Evolutionary conservation across 345 rosid genomes (phyloP).

Genomic region (Salix udensis): DNA sequence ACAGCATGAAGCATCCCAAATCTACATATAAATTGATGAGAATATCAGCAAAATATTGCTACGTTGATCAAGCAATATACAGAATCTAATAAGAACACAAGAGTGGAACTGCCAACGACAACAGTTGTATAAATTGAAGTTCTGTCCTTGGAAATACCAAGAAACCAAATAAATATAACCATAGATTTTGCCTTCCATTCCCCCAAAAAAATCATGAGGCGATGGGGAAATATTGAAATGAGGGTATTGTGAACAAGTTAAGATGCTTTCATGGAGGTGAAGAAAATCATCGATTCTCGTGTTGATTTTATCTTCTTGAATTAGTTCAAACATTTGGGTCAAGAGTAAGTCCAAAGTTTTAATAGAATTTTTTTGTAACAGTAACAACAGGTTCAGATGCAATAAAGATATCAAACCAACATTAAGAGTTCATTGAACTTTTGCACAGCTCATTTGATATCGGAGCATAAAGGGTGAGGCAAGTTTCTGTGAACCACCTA

Average conservation of each 20-base stretch:
- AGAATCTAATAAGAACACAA: constrained; percentile 2
- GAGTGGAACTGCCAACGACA: not conserved
- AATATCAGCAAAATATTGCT: constrained; percentile 3
- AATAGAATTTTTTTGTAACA: not conserved
- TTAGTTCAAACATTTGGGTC: not conserved
- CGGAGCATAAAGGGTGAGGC: not conserved
- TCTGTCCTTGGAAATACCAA: not conserved
- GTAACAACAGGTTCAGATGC: not conserved
- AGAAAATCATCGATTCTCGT: not conserved
- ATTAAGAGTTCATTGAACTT: not conserved
- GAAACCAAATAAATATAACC: not conserved
- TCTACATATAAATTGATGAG: constrained; percentile 33
- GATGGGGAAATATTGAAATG: not conserved
- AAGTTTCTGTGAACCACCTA: not conserved
- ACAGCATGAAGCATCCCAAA: constrained; percentile 92
- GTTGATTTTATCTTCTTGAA: not conserved
- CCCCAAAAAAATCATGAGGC: not conserved
- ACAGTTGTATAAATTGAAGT: not conserved
- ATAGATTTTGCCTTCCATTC: not conserved
- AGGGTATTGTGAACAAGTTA: not conserved
- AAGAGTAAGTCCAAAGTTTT: not conserved
- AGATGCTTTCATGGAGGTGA: not conserved
- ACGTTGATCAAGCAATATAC: not conserved
- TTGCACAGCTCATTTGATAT: not conserved
- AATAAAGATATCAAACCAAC: not conserved